Evolutionary conservation across 768 basidiomycete species (phyloP).

Genomic region (Mycena epipterygia): DNA sequence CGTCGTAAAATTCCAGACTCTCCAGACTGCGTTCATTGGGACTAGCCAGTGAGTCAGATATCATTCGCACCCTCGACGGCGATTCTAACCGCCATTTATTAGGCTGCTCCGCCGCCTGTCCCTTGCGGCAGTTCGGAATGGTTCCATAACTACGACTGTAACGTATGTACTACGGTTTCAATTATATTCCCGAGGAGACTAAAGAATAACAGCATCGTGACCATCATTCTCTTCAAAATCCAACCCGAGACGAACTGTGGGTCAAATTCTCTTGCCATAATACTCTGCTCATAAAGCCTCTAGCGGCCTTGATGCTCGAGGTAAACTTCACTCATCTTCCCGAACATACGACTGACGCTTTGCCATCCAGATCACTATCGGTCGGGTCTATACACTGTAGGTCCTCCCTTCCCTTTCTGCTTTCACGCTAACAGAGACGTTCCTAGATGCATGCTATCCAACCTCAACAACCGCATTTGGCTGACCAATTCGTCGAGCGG

Average conservation of each 20-base stretch:
- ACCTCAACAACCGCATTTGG: neutral
- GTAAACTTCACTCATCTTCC: neutral
- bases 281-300: neutral
- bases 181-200: neutral
- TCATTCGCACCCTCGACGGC: too few species aligned
- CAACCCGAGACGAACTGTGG: slow-evolving; percentile 16
- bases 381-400: neutral
- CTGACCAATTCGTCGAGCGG: neutral
- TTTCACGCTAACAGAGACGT: neutral
- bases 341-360: neutral
- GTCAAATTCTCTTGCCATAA: neutral
- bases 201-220: slow-evolving; percentile 8
- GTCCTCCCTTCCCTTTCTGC: neutral
- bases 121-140: slow-evolving; percentile 6
- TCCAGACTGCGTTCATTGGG: neutral
- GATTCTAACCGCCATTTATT: neutral
- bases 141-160: slow-evolving; percentile 2
- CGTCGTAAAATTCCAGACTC: slow-evolving; percentile 2
- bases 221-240: slow-evolving; percentile 8
- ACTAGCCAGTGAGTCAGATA: neutral
- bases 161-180: neutral
- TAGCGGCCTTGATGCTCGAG: neutral
- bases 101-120: slow-evolving; percentile 3
- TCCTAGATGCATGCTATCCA: neutral
- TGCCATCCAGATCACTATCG: neutral